Base-by-base conservation (phyloP, 257 asterid genomes). In the Lycium barbarum region DNA sequence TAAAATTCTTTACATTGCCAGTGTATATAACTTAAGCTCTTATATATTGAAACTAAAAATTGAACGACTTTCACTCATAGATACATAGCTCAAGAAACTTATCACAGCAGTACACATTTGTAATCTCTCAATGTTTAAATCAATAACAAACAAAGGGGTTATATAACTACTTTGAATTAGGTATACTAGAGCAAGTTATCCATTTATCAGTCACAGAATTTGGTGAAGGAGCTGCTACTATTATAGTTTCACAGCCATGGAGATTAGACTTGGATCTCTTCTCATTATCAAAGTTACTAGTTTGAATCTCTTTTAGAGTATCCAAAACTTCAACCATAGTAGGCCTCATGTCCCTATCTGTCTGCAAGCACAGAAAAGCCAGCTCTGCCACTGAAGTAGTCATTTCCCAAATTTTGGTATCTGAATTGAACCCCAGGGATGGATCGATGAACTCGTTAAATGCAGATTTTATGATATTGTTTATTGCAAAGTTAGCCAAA, bases 321-420 rank as follows among this genome's bases (percentile, higher is more conserved):
- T 59, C 59, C 38, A 81, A 47, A 47, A 81, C 84, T 58, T 81
- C 84, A 61, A 9, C 53, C 84, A 81, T 59, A 40, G 15, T 59
- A 61, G 84, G 84, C 26, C 84, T 59, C 26, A 8, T 3, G 4
- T 81, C 84, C 74, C 72, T 40, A n/a, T 63, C 72, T 36, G 71
- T 43, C 57, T 81, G 74, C 40, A 81, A 81, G 57, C 84, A 81
- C 11, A 61, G 84, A 81, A 81, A 81, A 10, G 84, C 84, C 84
- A 81, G 55, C 45, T 81, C 84, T 10, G 84, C 74, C 59, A 81
- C 59, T 63, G 58, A 81, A 10, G 74, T 81, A 0, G 58, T n/a
- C 84, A 43, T 81, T 15, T 63, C 72, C 43, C 8, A 5, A 40
- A 61, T 26, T 15, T 61, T 9, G 45, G 43, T 5, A 81, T 81